These are phyloP conservation scores for Talaromyces sp. DNA, from an alignment of 2,329 filamentous ascomycete genomes.

Conservation along the genomic window DNA sequence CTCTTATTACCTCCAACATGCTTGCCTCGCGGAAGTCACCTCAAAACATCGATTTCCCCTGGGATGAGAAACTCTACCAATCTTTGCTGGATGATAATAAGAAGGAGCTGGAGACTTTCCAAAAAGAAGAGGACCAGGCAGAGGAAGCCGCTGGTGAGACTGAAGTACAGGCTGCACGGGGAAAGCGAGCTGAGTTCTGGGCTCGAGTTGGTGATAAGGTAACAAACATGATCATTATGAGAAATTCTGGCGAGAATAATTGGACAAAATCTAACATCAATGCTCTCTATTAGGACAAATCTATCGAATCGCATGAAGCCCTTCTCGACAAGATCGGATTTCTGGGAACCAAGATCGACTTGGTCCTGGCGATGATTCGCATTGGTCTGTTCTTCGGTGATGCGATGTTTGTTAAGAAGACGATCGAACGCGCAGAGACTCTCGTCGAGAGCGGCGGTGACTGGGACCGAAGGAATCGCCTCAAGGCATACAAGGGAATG, in stretches of 20 bases:
- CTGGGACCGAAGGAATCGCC: conserved; percentile 96
- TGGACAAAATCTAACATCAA: not conserved
- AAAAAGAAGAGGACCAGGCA: conserved; percentile 91
- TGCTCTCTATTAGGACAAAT: conserved; percentile 73
- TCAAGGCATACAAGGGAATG: conserved; percentile 97
- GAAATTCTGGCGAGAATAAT: too few relatives aligned
- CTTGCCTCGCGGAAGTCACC: conserved; percentile 71
- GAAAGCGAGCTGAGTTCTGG: conserved; percentile 95
- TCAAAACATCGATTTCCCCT: conserved; percentile 71
- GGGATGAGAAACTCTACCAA: conserved; percentile 88
- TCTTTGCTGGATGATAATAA: conserved; percentile 76
- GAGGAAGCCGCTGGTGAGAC: conserved; percentile 95
- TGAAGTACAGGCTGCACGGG: conserved; percentile 87
- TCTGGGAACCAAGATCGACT: conserved; percentile 93
- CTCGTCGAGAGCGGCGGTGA: conserved; percentile 94
- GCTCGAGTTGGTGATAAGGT: conserved; percentile 96
- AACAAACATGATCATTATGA: conserved; percentile 21
- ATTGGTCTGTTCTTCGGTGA: conserved; percentile 96
- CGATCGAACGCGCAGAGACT: conserved; percentile 83
- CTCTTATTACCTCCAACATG: conserved; percentile 69
- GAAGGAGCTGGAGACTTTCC: conserved; percentile 71
- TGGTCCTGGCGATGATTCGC: conserved; percentile 94
- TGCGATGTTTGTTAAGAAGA: conserved; percentile 88
- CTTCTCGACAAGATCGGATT: conserved; percentile 97
- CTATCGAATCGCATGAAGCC: conserved; percentile 87